These are phyloP conservation scores for Lactarius deliciosus DNA, from an alignment of 768 basidiomycete species.

Conservation along the genomic window DNA sequence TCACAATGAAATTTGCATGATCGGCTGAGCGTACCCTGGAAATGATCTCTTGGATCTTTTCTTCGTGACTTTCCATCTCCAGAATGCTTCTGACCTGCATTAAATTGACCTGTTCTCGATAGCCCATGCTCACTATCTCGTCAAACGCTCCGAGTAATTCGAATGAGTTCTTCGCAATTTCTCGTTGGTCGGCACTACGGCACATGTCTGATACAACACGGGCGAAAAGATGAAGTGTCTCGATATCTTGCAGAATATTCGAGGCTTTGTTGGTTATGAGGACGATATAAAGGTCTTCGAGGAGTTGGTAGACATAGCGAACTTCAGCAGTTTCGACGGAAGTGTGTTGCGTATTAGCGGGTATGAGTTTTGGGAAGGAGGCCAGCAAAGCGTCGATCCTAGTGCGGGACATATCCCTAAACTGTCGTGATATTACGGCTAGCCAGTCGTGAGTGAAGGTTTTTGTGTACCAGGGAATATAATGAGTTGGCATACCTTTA, in stretches of 20 bases:
- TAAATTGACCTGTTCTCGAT: constrained; percentile 73
- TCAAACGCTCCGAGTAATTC: constrained; percentile 95
- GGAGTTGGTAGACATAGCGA: constrained; percentile 93
- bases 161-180: constrained; percentile 88
- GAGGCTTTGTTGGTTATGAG: constrained; percentile 98
- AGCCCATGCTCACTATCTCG: constrained; percentile 91
- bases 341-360: constrained; percentile 91
- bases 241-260: constrained; percentile 98
- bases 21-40: constrained; percentile 61
- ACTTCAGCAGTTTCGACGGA: constrained; percentile 96
- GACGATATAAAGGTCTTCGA: constrained; percentile 95
- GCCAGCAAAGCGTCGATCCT: constrained; percentile 94
- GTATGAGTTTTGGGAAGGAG: constrained; percentile 97
- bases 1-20: neutral
- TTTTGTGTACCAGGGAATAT: neutral
- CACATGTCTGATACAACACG: constrained; percentile 93
- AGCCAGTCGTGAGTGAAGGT: constrained; percentile 15
- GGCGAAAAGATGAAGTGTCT: constrained; percentile 91
- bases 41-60: constrained; percentile 98
- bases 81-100: constrained; percentile 76
- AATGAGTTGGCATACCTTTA: constrained; percentile 58
- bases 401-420: constrained; percentile 87
- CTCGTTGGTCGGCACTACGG: constrained; percentile 80
- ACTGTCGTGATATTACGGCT: constrained; percentile 97
- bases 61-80: constrained; percentile 91